A percentile compares a stretch with the other conserved stretches of the same genome.
Conservation (phyloP, 2,329 filamentous ascomycete species). For the Cladorrhinum sp. region DNA sequence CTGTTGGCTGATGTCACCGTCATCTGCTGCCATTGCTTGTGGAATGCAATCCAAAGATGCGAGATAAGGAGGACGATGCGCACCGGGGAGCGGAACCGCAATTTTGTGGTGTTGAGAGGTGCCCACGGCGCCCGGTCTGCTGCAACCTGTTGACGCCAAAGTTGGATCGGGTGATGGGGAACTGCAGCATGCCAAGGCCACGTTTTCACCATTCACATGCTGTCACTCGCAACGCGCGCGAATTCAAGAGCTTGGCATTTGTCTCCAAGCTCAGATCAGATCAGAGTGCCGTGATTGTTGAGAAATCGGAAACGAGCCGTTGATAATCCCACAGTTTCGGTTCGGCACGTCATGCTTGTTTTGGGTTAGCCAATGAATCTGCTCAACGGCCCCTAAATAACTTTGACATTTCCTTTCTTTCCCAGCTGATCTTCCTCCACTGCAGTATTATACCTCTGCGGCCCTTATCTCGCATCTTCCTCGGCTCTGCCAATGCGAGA, state of each 20-base stretch:
- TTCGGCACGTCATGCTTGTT: conserved; percentile 2
- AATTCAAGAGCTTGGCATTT: background rate
- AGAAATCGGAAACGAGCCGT: background rate
- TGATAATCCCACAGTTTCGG: conserved; percentile 1
- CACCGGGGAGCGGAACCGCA: background rate
- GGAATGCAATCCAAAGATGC: conserved; percentile 1
- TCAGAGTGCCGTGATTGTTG: too few species aligned
- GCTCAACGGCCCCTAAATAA: background rate
- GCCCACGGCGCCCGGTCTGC: background rate
- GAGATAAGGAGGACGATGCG: conserved; percentile 1
- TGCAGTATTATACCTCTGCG: conserved; percentile 1
- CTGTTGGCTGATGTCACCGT: conserved; percentile 29
- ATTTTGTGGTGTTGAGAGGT: background rate
- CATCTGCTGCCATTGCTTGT: conserved; percentile 14
- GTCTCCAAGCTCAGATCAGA: background rate
- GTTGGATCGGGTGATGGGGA: background rate
- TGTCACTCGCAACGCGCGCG: background rate
- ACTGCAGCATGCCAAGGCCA: background rate
- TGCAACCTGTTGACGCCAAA: background rate
- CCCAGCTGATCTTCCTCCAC: background rate
- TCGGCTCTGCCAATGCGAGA: conserved; percentile 9
- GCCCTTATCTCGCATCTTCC: conserved; percentile 18
- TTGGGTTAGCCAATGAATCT: background rate
- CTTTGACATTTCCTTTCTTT: background rate
- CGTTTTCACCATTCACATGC: background rate